Evolutionary conservation across 2,329 filamentous ascomycete species (phyloP).

Genomic region (Mycosphaerelloides madeirae): DNA sequence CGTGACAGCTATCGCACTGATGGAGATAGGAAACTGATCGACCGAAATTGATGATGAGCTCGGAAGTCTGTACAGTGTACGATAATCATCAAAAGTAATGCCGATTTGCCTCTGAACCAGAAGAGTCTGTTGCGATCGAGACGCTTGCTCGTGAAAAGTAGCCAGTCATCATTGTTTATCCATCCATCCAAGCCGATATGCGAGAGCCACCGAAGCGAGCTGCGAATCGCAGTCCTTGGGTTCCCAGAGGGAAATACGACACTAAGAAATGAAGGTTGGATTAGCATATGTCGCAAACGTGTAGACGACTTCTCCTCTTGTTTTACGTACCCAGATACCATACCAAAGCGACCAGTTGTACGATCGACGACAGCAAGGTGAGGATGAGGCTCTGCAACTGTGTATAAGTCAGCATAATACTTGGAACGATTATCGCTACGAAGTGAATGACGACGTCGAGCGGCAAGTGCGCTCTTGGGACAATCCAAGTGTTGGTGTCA

Average conservation of each 20-base stretch:
- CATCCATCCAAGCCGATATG: slow-evolving; percentile 82
- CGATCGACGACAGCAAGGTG: slow-evolving; percentile 75
- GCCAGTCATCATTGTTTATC: slow-evolving; percentile 41
- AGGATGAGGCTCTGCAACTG: slow-evolving; percentile 80
- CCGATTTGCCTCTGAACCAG: no score
- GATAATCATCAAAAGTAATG: background rate
- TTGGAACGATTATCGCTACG: background rate
- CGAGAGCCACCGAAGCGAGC: slow-evolving; percentile 80
- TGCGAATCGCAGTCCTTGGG: slow-evolving; percentile 77
- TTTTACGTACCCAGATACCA: slow-evolving; percentile 65
- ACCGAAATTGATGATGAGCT: no score
- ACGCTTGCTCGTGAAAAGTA: background rate
- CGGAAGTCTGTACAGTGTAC: background rate
- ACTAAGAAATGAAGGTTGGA: slow-evolving; percentile 41
- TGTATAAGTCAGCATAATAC: slow-evolving; percentile 28
- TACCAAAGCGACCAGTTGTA: slow-evolving; percentile 75
- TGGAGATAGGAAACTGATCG: no score
- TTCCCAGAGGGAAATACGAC: slow-evolving; percentile 97
- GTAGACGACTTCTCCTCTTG: no score
- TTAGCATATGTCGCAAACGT: no score
- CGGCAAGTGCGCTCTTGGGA: slow-evolving; percentile 9
- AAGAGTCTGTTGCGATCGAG: no score
- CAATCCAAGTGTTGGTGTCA: background rate
- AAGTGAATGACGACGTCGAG: slow-evolving; percentile 8
- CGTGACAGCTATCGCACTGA: no score